Evolutionary conservation across 1,284 basidiomycete genomes (phyloP).

Genomic region (Boletellus deceptivus): DNA sequence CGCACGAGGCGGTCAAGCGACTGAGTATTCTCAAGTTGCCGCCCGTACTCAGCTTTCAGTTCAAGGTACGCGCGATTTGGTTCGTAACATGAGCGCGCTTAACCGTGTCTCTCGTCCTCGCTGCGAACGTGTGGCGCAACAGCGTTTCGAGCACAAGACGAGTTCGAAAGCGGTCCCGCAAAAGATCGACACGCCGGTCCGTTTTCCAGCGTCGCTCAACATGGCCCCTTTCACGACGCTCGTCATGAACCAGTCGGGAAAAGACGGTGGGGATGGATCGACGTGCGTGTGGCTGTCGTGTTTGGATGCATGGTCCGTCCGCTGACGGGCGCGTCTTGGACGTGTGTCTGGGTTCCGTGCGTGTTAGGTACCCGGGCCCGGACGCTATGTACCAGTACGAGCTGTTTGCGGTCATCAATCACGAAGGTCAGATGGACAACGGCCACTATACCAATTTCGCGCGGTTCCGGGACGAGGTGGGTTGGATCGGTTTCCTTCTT

Average conservation of each 20-base stretch:
- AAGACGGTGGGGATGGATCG: constrained; percentile 36
- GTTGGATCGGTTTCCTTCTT: constrained; percentile 20
- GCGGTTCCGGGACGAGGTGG: constrained; percentile 70
- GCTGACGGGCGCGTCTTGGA: not conserved
- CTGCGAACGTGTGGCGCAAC: not conserved
- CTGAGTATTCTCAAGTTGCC: constrained; percentile 85
- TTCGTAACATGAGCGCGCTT: too few relatives aligned
- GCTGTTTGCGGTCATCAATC: constrained; percentile 91
- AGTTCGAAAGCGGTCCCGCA: constrained; percentile 66
- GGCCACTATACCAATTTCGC: constrained; percentile 92
- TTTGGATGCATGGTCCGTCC: not conserved
- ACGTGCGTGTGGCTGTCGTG: constrained; percentile 32
- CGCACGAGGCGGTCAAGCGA: constrained; percentile 77
- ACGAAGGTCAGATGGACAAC: constrained; percentile 92
- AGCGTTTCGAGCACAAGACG: constrained; percentile 89
- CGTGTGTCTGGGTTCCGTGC: too few relatives aligned
- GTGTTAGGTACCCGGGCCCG: constrained; percentile 50
- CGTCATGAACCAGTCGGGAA: constrained; percentile 46
- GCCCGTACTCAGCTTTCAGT: constrained; percentile 90
- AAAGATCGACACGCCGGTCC: constrained; percentile 85
- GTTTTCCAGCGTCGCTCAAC: constrained; percentile 82
- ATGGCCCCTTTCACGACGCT: constrained; percentile 85
- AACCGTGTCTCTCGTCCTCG: too few relatives aligned
- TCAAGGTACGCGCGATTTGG: constrained; percentile 66
- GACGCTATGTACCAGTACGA: constrained; percentile 85